Conservation (phyloP, 345 rosid species). For the Euphorbia tirucalli region DNA sequence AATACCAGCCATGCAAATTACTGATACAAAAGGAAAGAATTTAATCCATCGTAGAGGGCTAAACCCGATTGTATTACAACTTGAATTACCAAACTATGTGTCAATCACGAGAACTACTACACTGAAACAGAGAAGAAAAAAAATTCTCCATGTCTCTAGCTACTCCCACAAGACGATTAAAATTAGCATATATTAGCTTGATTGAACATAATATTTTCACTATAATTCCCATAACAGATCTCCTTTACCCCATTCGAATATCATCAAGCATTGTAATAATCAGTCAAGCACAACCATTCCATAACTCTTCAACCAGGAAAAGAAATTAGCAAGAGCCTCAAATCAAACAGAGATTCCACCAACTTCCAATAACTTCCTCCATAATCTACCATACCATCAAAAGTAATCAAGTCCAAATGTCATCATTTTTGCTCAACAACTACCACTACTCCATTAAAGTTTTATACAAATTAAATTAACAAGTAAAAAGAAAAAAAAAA, state of each 20-base stretch:
- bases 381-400: not conserved
- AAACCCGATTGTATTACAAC: not conserved
- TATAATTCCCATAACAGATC: not conserved
- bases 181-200: not conserved
- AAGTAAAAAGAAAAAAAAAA: not conserved
- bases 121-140: not conserved
- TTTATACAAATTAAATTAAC: not conserved
- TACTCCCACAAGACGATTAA: not conserved
- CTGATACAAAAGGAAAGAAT: too few species aligned
- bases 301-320: conserved; percentile 1
- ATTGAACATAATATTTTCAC: not conserved
- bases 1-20: too few species aligned
- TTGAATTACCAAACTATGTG: not conserved
- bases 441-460: not conserved
- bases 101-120: not conserved
- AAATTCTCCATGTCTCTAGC: not conserved
- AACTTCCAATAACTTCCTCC: conserved; percentile 5
- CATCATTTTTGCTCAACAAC: not conserved
- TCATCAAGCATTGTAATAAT: not conserved
- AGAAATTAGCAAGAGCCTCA: not conserved
- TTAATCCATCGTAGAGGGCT: not conserved
- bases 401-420: not conserved
- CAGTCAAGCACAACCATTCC: not conserved
- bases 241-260: not conserved
- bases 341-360: not conserved